Evolutionary conservation across 768 basidiomycete species (phyloP).

Genomic region (Trametes meyenii): DNA sequence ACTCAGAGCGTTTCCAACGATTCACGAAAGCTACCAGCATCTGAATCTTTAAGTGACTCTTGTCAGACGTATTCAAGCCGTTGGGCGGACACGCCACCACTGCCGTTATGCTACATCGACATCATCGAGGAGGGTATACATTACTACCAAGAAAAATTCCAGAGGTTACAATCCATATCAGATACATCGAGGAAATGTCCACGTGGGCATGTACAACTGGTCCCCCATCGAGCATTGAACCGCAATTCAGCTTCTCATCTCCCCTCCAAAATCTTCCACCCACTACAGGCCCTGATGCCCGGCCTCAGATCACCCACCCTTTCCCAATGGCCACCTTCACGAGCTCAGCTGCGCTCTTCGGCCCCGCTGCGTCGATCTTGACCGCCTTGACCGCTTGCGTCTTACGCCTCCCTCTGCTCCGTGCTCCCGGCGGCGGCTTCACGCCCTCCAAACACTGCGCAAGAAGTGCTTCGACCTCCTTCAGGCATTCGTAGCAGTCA

Average conservation of each 20-base stretch:
- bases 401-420: slow-evolving; percentile 42
- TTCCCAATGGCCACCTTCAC: slow-evolving; percentile 59
- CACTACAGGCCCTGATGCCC: not conserved
- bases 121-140: not conserved
- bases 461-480: slow-evolving; percentile 66
- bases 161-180: not conserved
- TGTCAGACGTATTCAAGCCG: too few species aligned
- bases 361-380: slow-evolving; percentile 1
- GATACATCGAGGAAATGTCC: not conserved
- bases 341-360: slow-evolving; percentile 58
- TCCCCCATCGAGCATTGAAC: too few species aligned
- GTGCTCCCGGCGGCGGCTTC: slow-evolving; percentile 28
- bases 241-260: not conserved
- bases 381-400: slow-evolving; percentile 22
- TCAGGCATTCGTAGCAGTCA: slow-evolving; percentile 69
- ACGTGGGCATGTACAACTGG: not conserved
- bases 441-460: slow-evolving; percentile 46
- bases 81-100: not conserved
- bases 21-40: too few species aligned
- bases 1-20: too few species aligned
- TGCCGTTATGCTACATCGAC: slow-evolving; percentile 1
- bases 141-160: not conserved
- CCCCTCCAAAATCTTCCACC: too few species aligned
- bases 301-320: slow-evolving; percentile 55
- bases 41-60: too few species aligned